These are phyloP conservation scores for Penicillium lagena DNA, from an alignment of 495 filamentous ascomycete species.

Conservation along the genomic window DNA sequence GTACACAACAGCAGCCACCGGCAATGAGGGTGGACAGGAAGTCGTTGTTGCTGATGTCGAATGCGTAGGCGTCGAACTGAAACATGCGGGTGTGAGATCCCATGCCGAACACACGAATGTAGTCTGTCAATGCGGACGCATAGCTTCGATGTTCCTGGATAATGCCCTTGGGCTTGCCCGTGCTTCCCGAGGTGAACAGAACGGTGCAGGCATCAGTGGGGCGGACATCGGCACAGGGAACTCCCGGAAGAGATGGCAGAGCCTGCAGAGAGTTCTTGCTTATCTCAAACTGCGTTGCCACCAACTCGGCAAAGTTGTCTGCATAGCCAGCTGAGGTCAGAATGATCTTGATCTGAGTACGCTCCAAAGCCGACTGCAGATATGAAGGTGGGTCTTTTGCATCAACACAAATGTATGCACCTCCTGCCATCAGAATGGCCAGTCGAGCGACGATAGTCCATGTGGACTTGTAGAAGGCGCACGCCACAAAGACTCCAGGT, in stretches of 20 bases:
- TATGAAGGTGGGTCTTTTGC: constrained; percentile 34
- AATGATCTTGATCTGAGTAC: constrained; percentile 11
- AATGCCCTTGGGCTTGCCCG: constrained; percentile 42
- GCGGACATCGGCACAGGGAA: constrained; percentile 1
- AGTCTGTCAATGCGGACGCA: constrained; percentile 16
- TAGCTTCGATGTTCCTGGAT: constrained; percentile 40
- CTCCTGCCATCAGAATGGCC: constrained; percentile 27
- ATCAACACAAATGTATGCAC: constrained; percentile 47
- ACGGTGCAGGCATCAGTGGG: constrained; percentile 19
- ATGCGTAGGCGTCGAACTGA: constrained; percentile 41
- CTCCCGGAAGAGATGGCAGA: background rate
- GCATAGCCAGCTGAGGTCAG: constrained; percentile 9
- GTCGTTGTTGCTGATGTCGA: constrained; percentile 39
- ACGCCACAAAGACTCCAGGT: constrained; percentile 17
- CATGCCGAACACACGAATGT: constrained; percentile 10
- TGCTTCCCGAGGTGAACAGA: constrained; percentile 39
- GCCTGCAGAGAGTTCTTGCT: constrained; percentile 3
- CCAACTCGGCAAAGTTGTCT: constrained; percentile 1
- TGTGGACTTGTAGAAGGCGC: constrained; percentile 23
- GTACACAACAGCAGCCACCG: constrained; percentile 45
- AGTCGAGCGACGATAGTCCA: constrained; percentile 25
- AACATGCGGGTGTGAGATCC: constrained; percentile 23
- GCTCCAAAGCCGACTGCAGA: constrained; percentile 10
- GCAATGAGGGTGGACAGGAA: constrained; percentile 31
- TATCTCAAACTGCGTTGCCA: constrained; percentile 6